A percentile compares a stretch with the other conserved stretches of the same genome.
Evolutionary conservation across 148 eudicot genomes (phyloP).

Genomic region (Camellia lanceoleosa): DNA sequence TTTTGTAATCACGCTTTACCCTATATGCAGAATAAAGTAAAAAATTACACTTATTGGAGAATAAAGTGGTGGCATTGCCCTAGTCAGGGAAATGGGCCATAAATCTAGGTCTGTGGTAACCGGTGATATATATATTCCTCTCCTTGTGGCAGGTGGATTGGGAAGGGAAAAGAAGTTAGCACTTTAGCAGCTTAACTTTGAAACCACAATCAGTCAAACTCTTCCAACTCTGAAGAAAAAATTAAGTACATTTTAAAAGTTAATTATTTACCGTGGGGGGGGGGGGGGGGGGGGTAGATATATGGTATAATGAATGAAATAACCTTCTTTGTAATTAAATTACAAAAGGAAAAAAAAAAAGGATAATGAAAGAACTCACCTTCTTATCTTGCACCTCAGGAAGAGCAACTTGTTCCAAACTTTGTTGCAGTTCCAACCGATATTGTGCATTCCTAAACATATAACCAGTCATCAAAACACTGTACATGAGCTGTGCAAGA

Average conservation of each 20-base stretch:
- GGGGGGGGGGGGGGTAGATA: no score
- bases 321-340: background rate
- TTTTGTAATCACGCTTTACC: no score
- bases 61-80: no score
- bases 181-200: background rate
- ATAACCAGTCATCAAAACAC: constrained; percentile 92
- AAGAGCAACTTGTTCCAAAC: constrained; percentile 82
- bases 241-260: background rate
- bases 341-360: constrained; percentile 2
- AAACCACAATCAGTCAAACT: background rate
- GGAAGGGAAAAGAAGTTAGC: no score
- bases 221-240: background rate
- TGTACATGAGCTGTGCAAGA: constrained; percentile 94
- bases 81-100: no score
- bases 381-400: constrained; percentile 67
- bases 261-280: no score
- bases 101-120: no score
- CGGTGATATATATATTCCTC: no score
- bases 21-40: no score
- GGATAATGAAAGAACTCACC: constrained; percentile 31
- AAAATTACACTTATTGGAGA: no score
- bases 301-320: no score
- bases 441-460: constrained; percentile 91
- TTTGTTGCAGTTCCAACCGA: constrained; percentile 78
- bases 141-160: no score